Conservation (phyloP, 2,329 filamentous ascomycete species). For the Neodidymelliopsis sp. region DNA sequence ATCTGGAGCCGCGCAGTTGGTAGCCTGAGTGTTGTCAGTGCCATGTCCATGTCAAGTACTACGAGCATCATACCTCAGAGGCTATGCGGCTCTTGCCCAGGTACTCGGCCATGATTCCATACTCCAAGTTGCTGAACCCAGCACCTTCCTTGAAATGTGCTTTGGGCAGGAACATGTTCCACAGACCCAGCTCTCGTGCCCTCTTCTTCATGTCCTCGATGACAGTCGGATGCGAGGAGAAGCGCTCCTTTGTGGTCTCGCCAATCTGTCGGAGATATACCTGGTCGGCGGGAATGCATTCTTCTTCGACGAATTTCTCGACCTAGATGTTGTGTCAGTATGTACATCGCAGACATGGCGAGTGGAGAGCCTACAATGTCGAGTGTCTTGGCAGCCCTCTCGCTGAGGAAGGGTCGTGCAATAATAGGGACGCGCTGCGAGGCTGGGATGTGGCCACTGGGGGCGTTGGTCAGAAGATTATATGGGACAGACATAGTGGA, state of each 20-base stretch:
- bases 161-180: conserved; percentile 98
- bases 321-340: conserved; percentile 56
- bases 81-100: conserved; percentile 85
- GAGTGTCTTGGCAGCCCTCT: conserved; percentile 81
- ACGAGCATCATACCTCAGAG: conserved; percentile 32
- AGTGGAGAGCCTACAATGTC: conserved; percentile 65
- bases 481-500: conserved; percentile 43
- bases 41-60: not conserved
- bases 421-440: conserved; percentile 66
- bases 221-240: conserved; percentile 77
- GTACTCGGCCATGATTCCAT: conserved; percentile 96
- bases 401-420: conserved; percentile 74
- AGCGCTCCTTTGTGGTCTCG: conserved; percentile 72
- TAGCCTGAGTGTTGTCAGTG: conserved; percentile 58
- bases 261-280: conserved; percentile 83
- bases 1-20: conserved; percentile 89
- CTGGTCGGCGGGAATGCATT: conserved; percentile 78
- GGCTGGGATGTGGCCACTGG: conserved; percentile 53
- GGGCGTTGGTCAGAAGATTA: conserved; percentile 44
- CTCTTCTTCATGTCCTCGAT: conserved; percentile 90
- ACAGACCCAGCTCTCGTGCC: conserved; percentile 83
- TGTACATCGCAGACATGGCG: not conserved
- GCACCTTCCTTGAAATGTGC: conserved; percentile 95
- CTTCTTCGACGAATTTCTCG: conserved; percentile 95
- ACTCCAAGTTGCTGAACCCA: conserved; percentile 94